Evolutionary conservation across 2,329 filamentous ascomycete species (phyloP).

Genomic region (Fusarium stilboides): DNA sequence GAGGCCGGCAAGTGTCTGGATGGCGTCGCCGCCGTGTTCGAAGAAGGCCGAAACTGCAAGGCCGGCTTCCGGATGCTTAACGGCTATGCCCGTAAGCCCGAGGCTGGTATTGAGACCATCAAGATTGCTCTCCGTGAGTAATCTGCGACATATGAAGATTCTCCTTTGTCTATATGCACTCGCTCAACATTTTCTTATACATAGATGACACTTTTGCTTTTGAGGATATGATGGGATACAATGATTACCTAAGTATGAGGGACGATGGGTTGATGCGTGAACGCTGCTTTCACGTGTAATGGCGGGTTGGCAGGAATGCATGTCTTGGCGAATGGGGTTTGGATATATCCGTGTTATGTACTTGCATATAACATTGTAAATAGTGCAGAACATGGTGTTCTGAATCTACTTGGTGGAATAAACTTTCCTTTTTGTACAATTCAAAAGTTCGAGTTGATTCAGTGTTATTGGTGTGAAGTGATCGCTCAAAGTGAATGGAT

Average conservation of each 20-base stretch:
- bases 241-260: conserved; percentile 37
- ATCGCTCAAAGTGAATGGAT: too few species aligned
- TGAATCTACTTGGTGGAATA: conserved; percentile 28
- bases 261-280: conserved; percentile 40
- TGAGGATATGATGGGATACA: conserved; percentile 27
- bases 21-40: conserved; percentile 72
- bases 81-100: conserved; percentile 76
- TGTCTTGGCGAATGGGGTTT: conserved; percentile 47
- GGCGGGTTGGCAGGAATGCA: conserved; percentile 22
- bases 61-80: conserved; percentile 74
- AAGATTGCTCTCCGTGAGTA: conserved; percentile 54
- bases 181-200: conserved; percentile 25
- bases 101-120: conserved; percentile 56
- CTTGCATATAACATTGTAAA: conserved; percentile 43
- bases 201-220: conserved; percentile 32
- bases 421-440: conserved; percentile 18
- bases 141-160: conserved; percentile 34
- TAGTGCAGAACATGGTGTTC: conserved; percentile 39
- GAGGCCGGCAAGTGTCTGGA: conserved; percentile 73
- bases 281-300: conserved; percentile 36
- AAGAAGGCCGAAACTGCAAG: conserved; percentile 73
- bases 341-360: conserved; percentile 40
- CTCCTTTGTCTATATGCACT: conserved; percentile 44
- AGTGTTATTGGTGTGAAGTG: too few species aligned
- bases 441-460: background rate